phyloP scores from a whole-genome alignment of 352 stramenopile genomes.

The Pythium sp. region DNA sequence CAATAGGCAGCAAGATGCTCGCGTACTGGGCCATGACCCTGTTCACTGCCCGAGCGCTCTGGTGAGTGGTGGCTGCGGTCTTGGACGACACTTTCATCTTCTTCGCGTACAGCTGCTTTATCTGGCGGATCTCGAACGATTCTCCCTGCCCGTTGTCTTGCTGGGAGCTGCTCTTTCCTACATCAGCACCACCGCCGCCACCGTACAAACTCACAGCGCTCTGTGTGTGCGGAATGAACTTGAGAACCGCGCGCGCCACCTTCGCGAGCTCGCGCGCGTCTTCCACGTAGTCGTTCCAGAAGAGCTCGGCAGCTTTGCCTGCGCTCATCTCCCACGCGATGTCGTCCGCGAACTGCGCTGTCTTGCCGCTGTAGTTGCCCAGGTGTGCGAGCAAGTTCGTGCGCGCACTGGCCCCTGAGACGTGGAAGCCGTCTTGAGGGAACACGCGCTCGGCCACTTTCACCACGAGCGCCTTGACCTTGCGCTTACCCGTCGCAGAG shows the following conservation, averaged over 20 bases:
- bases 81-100: background rate
- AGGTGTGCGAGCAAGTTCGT: conserved; percentile 35
- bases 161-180: conserved; percentile 1
- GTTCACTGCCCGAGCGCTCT: background rate
- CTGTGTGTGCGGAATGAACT: conserved; percentile 24
- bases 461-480: conserved; percentile 44
- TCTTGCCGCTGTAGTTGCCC: conserved; percentile 33
- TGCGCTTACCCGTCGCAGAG: conserved; percentile 36
- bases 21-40: conserved; percentile 6
- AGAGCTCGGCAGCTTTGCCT: conserved; percentile 30
- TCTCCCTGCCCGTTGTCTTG: background rate
- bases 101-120: conserved; percentile 27
- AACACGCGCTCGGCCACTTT: conserved; percentile 31
- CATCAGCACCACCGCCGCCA: background rate
- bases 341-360: conserved; percentile 34
- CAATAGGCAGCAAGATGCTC: conserved; percentile 20
- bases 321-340: conserved; percentile 52
- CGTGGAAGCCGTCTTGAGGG: conserved; percentile 18
- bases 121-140: conserved; percentile 29
- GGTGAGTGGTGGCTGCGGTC: background rate
- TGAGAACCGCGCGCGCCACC: conserved; percentile 32
- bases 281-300: conserved; percentile 50
- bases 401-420: conserved; percentile 13
- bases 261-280: conserved; percentile 39
- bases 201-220: background rate